Evolutionary conservation across 108 stramenopile genomes (phyloP).

Genomic region (Cafeteria roenbergensis): DNA sequence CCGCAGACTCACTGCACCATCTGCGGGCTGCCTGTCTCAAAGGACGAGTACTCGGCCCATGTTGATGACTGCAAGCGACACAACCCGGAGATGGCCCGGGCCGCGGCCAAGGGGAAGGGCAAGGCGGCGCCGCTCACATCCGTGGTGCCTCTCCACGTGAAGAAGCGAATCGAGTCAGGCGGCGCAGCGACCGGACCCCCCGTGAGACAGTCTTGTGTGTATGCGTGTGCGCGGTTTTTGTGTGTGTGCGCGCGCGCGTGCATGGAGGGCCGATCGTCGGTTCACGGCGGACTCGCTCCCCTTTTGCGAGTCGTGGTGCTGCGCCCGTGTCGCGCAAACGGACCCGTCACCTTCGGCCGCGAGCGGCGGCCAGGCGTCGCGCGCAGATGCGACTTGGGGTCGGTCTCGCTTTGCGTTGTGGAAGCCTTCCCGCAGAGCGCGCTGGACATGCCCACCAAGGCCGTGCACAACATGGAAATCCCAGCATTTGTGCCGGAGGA

Average conservation of each 20-base stretch:
- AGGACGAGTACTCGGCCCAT: conserved; percentile 15
- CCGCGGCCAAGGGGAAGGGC: neutral
- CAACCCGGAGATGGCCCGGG: conserved; percentile 9
- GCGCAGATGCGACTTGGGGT: too few species aligned
- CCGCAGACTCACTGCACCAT: conserved; percentile 6
- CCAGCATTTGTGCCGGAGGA: neutral
- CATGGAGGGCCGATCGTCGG: too few species aligned
- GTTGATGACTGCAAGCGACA: conserved; percentile 14
- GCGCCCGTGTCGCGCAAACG: too few species aligned
- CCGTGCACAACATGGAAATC: neutral
- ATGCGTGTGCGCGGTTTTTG: too few species aligned
- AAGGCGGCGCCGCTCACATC: neutral
- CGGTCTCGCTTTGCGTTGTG: too few species aligned
- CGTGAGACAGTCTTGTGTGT: conserved; percentile 10
- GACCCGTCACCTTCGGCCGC: too few species aligned
- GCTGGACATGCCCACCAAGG: neutral
- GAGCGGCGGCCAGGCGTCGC: too few species aligned
- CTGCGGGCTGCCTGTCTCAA: conserved; percentile 7
- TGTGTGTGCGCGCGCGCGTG: too few species aligned
- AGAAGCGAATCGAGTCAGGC: neutral
- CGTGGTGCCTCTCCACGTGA: neutral
- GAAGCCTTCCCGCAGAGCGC: too few species aligned
- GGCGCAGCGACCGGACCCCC: neutral
- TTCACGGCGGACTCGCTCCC: too few species aligned
- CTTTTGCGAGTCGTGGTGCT: too few species aligned